Conservation (phyloP, 2,329 filamentous ascomycete species). For the Aspergillus fumigatiaffinis region DNA sequence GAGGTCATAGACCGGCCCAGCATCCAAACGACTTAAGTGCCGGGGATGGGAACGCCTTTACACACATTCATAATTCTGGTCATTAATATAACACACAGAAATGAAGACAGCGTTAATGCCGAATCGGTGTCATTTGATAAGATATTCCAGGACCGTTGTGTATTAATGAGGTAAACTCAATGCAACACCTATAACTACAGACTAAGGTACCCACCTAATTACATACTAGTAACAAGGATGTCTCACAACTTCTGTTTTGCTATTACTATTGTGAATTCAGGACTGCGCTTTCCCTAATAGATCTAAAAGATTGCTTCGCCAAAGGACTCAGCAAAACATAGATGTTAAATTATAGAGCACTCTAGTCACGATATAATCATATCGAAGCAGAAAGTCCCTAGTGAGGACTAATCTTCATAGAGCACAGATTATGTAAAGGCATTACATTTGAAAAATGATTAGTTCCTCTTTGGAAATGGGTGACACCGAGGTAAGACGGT, state of each 20-base stretch:
- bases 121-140: too few species aligned
- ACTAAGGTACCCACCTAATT: background rate
- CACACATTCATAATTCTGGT: background rate
- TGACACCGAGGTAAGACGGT: background rate
- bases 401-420: background rate
- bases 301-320: background rate
- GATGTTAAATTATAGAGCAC: too few species aligned
- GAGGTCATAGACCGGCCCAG: slow-evolving; percentile 2
- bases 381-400: background rate
- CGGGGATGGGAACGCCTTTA: too few species aligned
- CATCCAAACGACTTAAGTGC: background rate
- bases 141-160: too few species aligned
- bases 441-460: background rate
- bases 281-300: background rate
- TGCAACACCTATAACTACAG: background rate
- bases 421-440: background rate
- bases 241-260: background rate
- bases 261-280: background rate
- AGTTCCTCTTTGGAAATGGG: background rate
- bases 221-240: background rate
- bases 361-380: too few species aligned
- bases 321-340: background rate
- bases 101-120: background rate
- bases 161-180: background rate
- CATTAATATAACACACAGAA: background rate